These are phyloP conservation scores for Medicago truncatula DNA, from an alignment of 306 rosid genomes.

Conservation along the genomic window DNA sequence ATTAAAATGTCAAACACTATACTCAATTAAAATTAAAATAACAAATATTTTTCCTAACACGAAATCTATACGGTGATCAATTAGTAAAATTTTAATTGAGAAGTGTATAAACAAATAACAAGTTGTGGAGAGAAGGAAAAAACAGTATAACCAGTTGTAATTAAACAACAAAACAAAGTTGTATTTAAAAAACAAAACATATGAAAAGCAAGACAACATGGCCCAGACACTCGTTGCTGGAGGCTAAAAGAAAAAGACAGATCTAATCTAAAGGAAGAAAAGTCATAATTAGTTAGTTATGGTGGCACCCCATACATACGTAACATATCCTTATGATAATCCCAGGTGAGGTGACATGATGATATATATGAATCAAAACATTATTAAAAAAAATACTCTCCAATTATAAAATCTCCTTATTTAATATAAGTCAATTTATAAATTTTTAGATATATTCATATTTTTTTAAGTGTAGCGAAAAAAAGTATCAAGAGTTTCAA, in stretches of 20 bases:
- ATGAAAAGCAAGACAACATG: background rate
- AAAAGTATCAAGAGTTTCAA: no score
- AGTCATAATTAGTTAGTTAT: background rate
- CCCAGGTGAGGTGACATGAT: no score
- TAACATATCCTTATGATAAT: background rate
- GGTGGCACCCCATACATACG: background rate
- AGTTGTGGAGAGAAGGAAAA: background rate
- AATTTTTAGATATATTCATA: no score
- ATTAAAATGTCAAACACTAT: background rate
- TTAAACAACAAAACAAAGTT: no score
- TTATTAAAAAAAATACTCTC: no score
- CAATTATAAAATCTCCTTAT: no score
- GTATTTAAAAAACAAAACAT: background rate
- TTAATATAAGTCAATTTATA: no score
- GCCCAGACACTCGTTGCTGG: background rate
- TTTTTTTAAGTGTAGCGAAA: no score
- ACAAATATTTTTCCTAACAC: background rate
- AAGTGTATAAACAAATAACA: background rate
- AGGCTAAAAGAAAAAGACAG: slow-evolving; percentile 1
- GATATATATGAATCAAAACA: no score
- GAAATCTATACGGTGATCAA: background rate
- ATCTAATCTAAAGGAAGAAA: background rate
- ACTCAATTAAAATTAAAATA: background rate
- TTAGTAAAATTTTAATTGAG: background rate
- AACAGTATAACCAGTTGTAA: no score